These are phyloP conservation scores for sunflower (Helianthus annuus) DNA, from an alignment of 129 eudicot species.

Conservation along the genomic window HanXRQr2.0-SUNRISE NC_035442.2:2742461-2742960, in stretches of 20 bases:
- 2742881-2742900: neutral
- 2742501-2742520: neutral
- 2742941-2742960: constrained; percentile 95
- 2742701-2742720: no score
- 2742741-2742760: constrained; percentile 86
- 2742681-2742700: neutral
- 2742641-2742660: constrained; percentile 56
- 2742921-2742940: constrained; percentile 74
- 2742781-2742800: constrained; percentile 84
- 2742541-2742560: constrained; percentile 78
- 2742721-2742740: neutral
- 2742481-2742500: no score
- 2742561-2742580: constrained; percentile 59
- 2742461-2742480: no score
- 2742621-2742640: constrained; percentile 38
- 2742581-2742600: constrained; percentile 55
- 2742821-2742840: constrained; percentile 78
- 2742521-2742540: constrained; percentile 53
- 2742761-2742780: constrained; percentile 90
- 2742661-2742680: neutral
- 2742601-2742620: constrained; percentile 45
- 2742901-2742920: neutral
- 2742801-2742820: constrained; percentile 78
- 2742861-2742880: neutral
- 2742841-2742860: constrained; percentile 36